A percentile compares a stretch with the other conserved stretches of the same genome.
Conservation (phyloP, 176 grass and related monocot species). For the Zizania latifolia region DNA sequence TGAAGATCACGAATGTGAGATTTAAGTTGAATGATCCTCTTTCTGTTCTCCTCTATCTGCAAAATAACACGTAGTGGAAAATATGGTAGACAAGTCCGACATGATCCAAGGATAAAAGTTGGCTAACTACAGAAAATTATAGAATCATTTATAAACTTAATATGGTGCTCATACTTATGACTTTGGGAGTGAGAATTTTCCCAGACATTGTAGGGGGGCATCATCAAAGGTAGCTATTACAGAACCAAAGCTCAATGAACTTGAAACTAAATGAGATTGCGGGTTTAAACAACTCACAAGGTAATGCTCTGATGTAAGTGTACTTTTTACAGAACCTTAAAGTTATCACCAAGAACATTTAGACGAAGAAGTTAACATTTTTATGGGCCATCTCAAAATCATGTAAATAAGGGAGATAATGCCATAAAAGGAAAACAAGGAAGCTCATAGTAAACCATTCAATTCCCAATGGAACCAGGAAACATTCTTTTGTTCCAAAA, state of each 20-base stretch:
- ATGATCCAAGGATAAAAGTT: slow-evolving; percentile 23
- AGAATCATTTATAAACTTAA: neutral
- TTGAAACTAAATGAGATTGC: neutral
- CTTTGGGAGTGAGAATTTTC: neutral
- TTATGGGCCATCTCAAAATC: neutral
- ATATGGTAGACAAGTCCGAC: slow-evolving; percentile 15
- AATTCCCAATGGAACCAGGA: no score
- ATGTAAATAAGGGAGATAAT: neutral
- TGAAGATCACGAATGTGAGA: slow-evolving; percentile 49
- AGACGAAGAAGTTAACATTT: neutral
- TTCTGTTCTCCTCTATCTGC: slow-evolving; percentile 52
- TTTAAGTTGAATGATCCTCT: slow-evolving; percentile 27
- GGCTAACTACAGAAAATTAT: neutral
- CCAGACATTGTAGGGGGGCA: neutral
- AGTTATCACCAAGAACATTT: neutral
- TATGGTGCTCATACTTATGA: neutral
- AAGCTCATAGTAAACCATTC: no score
- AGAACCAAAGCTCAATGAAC: neutral
- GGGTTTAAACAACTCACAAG: neutral
- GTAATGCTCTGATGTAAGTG: neutral
- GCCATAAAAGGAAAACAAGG: neutral
- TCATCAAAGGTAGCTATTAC: neutral
- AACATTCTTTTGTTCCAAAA: no score
- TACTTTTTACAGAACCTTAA: neutral
- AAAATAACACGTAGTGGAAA: slow-evolving; percentile 16